Evolutionary conservation across 768 basidiomycete species (phyloP).

Genomic region (Pulveroboletus sp.): DNA sequence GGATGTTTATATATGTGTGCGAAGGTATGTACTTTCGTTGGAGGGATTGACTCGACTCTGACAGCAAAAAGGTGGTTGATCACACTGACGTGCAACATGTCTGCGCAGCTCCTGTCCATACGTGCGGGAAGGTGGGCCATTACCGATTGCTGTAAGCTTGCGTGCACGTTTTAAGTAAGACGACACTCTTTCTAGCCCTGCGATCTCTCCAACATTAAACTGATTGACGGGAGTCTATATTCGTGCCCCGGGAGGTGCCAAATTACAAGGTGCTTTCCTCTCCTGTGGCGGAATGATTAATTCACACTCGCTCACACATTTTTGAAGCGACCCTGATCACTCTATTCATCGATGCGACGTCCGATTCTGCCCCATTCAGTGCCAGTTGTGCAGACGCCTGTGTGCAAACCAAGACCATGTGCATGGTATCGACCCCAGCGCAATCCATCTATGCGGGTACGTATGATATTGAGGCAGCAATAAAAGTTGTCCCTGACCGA

Average conservation of each 20-base stretch:
- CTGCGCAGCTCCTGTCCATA: constrained; percentile 50
- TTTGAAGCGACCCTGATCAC: constrained; percentile 42
- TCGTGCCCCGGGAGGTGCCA: constrained; percentile 42
- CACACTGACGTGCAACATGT: constrained; percentile 47
- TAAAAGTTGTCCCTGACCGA: neutral
- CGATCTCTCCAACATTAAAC: constrained; percentile 28
- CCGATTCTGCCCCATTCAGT: constrained; percentile 48
- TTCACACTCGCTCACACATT: neutral
- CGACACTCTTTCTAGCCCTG: constrained; percentile 37
- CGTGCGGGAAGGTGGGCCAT: constrained; percentile 46
- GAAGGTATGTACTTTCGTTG: constrained; percentile 34
- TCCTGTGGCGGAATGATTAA: neutral
- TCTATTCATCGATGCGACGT: constrained; percentile 46
- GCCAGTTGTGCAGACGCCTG: constrained; percentile 51
- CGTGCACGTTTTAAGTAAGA: neutral
- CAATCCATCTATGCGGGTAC: constrained; percentile 57
- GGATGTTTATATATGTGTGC: constrained; percentile 52
- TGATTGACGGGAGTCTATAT: constrained; percentile 30
- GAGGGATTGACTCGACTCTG: neutral
- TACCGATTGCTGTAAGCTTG: no score
- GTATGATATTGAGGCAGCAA: neutral
- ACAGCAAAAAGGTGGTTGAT: constrained; percentile 36
- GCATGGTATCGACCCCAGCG: constrained; percentile 40
- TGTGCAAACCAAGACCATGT: constrained; percentile 48
- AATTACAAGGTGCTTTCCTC: constrained; percentile 35